Base-by-base conservation (phyloP, 148 eudicot species). In the Rhododendron mucronatum region DNA sequence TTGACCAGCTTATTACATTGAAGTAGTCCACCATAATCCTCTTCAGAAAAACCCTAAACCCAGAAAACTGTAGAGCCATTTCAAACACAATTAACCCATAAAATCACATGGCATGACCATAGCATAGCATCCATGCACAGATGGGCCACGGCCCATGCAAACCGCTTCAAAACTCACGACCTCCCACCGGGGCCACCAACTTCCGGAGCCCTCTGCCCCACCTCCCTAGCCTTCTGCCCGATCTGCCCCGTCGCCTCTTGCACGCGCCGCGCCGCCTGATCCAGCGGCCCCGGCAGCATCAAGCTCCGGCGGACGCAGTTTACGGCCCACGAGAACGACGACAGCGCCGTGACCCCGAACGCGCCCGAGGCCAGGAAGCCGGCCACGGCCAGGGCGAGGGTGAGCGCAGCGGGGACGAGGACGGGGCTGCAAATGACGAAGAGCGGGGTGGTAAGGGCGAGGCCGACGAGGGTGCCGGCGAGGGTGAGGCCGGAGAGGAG, bases 361-460 rank as follows among this genome's bases (percentile, higher is more conserved):
- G 89, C 92, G 0, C 98, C 98, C 0, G 96, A 90, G 0, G 91
- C 81, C 65, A 92, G 55, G 84, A 95, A 91, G 10, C 95, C 98
- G 13, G 86, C 55, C 1, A 93, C 89, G 11, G 94, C 91, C 18
- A 91, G 73, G 57, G 84, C 95, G 26, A 90, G 61, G 20, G 85
- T 50, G 21, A 95, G 50, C 0, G 83, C 85, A 0, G 98, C 96
- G 3, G 98, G 98, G 80, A 95, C 91, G 13, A 95, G 82, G 9
- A 95, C 85, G 3, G 98, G 98, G 88, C 98, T 92, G 86, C 91
- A 95, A 47, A 95, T 35, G 28, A 95, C 69, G n/a, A 95, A 93
- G 5, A 95, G 69, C 8, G 98, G 98, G 23, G 90, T 76, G 9
- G 93, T 84, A 23, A 92, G 61, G 1, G 88, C 92, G 2, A 92